Conservation (phyloP, 257 asterid species). For the Fraxinus americana region DNA sequence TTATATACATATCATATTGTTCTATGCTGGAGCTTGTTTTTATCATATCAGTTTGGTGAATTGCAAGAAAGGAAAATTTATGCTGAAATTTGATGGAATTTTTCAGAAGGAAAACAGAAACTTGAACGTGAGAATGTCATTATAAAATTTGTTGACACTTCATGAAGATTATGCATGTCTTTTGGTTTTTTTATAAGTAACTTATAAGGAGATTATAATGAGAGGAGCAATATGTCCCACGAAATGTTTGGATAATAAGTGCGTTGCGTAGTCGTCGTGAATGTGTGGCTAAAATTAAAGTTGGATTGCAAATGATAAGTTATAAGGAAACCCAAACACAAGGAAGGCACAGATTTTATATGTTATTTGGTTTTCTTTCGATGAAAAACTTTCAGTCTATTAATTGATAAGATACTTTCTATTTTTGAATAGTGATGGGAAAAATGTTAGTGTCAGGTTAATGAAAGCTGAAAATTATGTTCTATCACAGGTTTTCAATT, state of each 20-base stretch:
- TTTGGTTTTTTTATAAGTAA: no score
- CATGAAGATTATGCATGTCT: background rate
- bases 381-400: background rate
- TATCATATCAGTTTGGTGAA: background rate
- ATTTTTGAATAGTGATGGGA: slow-evolving; percentile 4
- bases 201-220: no score
- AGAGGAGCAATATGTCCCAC: no score
- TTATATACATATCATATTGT: background rate
- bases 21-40: background rate
- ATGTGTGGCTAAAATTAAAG: no score
- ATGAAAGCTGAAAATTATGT: slow-evolving; percentile 20
- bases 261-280: no score
- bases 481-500: slow-evolving; percentile 54
- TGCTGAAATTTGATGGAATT: slow-evolving; percentile 2
- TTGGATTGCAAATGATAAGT: no score
- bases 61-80: background rate
- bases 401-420: background rate
- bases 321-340: no score
- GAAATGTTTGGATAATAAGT: no score
- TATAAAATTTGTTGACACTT: background rate
- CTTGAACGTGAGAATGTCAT: background rate
- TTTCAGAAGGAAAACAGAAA: background rate
- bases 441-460: slow-evolving; percentile 3
- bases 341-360: background rate
- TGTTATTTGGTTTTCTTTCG: background rate